A percentile compares a stretch with the other conserved stretches of the same genome.
Evolutionary conservation across 345 rosid genomes (phyloP).

Genomic region (Bruguiera sexangula): DNA sequence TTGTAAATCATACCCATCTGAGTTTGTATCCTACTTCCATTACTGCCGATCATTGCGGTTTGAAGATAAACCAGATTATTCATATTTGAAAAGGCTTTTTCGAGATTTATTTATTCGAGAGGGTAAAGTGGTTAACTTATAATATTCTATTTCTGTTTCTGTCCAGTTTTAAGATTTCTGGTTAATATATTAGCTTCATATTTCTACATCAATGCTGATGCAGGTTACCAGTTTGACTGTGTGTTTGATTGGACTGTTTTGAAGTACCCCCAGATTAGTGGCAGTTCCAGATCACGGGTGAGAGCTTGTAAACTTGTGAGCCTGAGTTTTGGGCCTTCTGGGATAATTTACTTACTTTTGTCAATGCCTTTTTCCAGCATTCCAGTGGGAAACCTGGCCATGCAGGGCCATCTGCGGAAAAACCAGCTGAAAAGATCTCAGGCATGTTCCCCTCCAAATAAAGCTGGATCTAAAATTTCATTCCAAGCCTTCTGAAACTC

Average conservation of each 20-base stretch:
- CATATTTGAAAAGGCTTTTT: constrained; percentile 90
- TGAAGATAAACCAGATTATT: constrained; percentile 97
- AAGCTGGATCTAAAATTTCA: neutral
- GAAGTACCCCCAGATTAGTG: constrained; percentile 79
- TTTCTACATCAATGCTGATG: constrained; percentile 17
- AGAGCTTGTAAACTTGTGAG: constrained; percentile 23
- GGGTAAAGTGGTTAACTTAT: constrained; percentile 37
- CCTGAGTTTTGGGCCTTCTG: neutral
- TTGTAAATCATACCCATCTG: constrained; percentile 82
- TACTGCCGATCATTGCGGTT: constrained; percentile 91
- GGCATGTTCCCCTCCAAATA: constrained; percentile 32
- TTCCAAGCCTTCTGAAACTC: neutral
- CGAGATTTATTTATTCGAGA: constrained; percentile 90
- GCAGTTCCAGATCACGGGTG: constrained; percentile 78
- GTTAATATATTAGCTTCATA: no score
- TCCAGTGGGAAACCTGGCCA: constrained; percentile 50
- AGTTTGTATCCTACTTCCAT: constrained; percentile 92
- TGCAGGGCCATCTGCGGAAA: constrained; percentile 67
- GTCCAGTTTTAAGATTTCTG: neutral
- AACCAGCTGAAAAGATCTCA: constrained; percentile 61
- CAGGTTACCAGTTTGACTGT: constrained; percentile 89
- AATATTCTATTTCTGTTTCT: neutral
- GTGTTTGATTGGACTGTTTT: constrained; percentile 93
- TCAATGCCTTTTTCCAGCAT: constrained; percentile 16
- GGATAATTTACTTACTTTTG: neutral